phyloP scores from a whole-genome alignment of 2,329 filamentous ascomycete genomes.

The Neofusicoccum kwambonambiense region DNA sequence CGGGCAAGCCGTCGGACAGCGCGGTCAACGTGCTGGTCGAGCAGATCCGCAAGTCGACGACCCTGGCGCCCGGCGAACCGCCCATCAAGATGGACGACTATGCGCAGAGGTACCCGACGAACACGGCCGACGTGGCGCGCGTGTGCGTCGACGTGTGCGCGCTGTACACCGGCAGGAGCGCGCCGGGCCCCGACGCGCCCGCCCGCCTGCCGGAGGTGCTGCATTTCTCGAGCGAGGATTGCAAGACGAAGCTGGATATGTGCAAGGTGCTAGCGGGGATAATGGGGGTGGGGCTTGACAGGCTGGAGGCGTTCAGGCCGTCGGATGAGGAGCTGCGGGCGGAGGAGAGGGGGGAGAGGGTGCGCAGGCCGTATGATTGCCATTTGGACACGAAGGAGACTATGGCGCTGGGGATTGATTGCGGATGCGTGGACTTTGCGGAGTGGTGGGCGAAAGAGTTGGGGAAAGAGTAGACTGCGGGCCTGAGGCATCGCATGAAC shows the following conservation, averaged over 20 bases:
- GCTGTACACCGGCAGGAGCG: conserved; percentile 53
- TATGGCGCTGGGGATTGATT: conserved; percentile 70
- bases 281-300: conserved; percentile 64
- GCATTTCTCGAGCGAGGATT: conserved; percentile 85
- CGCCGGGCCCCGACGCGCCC: conserved; percentile 28
- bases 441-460: conserved; percentile 65
- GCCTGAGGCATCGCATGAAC: not conserved
- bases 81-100: conserved; percentile 82
- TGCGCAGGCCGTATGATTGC: conserved; percentile 82
- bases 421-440: conserved; percentile 71
- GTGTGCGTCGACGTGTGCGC: conserved; percentile 72
- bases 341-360: conserved; percentile 47
- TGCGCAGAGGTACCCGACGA: conserved; percentile 80
- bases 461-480: not conserved
- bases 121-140: conserved; percentile 80
- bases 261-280: conserved; percentile 76
- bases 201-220: conserved; percentile 65
- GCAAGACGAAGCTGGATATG: conserved; percentile 87
- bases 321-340: conserved; percentile 72
- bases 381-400: conserved; percentile 77
- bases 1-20: conserved; percentile 69
- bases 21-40: conserved; percentile 82
- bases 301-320: conserved; percentile 56
- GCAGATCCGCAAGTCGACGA: conserved; percentile 61
- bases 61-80: conserved; percentile 57